These are phyloP conservation scores for Mycena amicta DNA, from an alignment of 768 basidiomycete species.

Conservation along the genomic window DNA sequence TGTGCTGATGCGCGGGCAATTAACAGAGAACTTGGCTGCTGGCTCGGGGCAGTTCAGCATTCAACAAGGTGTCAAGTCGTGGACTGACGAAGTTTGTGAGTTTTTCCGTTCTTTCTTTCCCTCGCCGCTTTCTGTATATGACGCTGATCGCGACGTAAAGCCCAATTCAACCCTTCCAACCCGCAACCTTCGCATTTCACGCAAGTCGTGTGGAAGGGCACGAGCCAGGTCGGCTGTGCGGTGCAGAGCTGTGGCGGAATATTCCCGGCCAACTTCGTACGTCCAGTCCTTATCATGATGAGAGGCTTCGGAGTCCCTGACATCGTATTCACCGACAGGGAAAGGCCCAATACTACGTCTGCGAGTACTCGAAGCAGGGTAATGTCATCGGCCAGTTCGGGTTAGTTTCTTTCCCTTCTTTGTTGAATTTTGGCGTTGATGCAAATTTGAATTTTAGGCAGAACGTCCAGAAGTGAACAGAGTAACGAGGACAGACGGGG, in stretches of 20 bases:
- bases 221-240: constrained; percentile 47
- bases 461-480: background rate
- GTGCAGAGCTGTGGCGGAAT: constrained; percentile 39
- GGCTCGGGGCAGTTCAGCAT: constrained; percentile 44
- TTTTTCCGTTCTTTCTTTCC: constrained; percentile 17
- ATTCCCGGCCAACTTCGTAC: constrained; percentile 36
- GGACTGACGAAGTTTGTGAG: constrained; percentile 48
- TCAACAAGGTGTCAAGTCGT: constrained; percentile 35
- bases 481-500: too few species aligned
- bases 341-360: constrained; percentile 43
- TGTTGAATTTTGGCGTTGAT: background rate
- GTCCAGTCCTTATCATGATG: constrained; percentile 26
- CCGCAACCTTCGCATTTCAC: constrained; percentile 50
- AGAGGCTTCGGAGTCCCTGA: background rate
- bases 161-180: constrained; percentile 40
- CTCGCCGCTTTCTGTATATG: background rate
- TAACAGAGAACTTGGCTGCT: constrained; percentile 53
- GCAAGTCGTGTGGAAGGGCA: constrained; percentile 54
- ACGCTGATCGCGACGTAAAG: constrained; percentile 20
- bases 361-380: constrained; percentile 47
- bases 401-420: constrained; percentile 28
- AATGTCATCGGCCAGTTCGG: constrained; percentile 48
- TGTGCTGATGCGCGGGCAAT: constrained; percentile 13
- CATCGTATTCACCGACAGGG: too few species aligned
- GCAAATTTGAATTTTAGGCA: background rate